Base-by-base conservation (phyloP, 1,284 basidiomycete species). In the Microstroma glucosiphilum region DNA sequence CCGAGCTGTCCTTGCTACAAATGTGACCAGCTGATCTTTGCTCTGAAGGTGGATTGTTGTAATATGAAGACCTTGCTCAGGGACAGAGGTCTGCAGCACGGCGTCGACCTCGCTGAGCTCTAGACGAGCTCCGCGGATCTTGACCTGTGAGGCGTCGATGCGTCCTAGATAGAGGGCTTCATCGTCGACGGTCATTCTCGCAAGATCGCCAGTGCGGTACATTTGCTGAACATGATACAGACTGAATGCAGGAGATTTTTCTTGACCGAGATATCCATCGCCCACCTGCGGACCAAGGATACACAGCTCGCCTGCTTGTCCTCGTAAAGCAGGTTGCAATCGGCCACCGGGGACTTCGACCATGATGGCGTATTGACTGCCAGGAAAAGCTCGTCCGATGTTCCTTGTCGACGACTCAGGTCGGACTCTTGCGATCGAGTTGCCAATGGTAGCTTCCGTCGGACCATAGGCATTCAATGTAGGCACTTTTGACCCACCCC, bases 401-500 rank as follows among this genome's bases (percentile, higher is more conserved):
- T 71, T 69, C 57, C 65, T 65, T 0, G 72, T 61, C 6, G 66
- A 63, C 15, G 69, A 64, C 0, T 19, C 37, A 40, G 64, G 62
- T 30, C 40, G 56, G n/a, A 77, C 65, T 3, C 66, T 68, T 26
- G 73, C 70, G 30, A 72, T 68, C 43, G 75, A 77, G 57, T 66
- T 76, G 46, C 75, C 75, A 59, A 78, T 78, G 6, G 72, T 69
- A 6, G 71, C 70, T 60, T 78, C 76, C 17, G 74, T 78, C 3
- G 76, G 76, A 17, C 76, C 76, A 49, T 78, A 78, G 0, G 74
- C 76, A 48, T 78, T 76, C 30, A 78, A 65, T 12, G 75, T 63
- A 6, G 66, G 68, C 2, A 73, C 67, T 21, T 57, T 62, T 2
- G 65, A 57, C 21, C 62, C 63, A 17, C 71, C 70, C 76, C 76